phyloP scores from a whole-genome alignment of 768 basidiomycete species.

The Hericium erinaceus region DNA sequence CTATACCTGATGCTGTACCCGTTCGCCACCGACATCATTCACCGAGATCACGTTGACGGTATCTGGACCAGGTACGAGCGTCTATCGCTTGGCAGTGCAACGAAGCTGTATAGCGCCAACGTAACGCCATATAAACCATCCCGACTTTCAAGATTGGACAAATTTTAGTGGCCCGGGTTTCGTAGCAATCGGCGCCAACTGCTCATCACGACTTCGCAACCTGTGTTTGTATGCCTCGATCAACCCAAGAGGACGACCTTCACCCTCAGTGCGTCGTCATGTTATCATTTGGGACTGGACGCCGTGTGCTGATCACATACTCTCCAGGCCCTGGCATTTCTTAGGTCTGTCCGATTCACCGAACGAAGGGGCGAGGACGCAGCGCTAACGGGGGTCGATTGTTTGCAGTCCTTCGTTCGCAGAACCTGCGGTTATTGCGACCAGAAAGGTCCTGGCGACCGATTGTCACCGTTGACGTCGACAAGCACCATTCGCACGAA shows the following conservation, averaged over 20 bases:
- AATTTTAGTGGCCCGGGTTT: no score
- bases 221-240: neutral
- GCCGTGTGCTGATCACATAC: neutral
- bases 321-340: conserved; percentile 21
- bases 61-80: no score
- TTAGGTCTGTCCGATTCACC: conserved; percentile 13
- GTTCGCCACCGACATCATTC: no score
- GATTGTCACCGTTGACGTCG: conserved; percentile 48
- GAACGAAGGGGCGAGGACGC: neutral
- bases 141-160: no score
- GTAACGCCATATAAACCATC: no score
- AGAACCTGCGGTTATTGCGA: conserved; percentile 33
- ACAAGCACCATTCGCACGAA: conserved; percentile 44
- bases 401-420: conserved; percentile 29
- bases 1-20: no score
- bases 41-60: no score
- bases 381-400: neutral
- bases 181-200: neutral
- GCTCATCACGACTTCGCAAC: neutral
- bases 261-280: neutral
- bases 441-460: conserved; percentile 62
- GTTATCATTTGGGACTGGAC: neutral
- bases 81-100: no score
- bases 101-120: no score
- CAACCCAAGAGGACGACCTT: neutral